Conservation (phyloP, 306 rosid species). For the Fragaria vesca region DNA sequence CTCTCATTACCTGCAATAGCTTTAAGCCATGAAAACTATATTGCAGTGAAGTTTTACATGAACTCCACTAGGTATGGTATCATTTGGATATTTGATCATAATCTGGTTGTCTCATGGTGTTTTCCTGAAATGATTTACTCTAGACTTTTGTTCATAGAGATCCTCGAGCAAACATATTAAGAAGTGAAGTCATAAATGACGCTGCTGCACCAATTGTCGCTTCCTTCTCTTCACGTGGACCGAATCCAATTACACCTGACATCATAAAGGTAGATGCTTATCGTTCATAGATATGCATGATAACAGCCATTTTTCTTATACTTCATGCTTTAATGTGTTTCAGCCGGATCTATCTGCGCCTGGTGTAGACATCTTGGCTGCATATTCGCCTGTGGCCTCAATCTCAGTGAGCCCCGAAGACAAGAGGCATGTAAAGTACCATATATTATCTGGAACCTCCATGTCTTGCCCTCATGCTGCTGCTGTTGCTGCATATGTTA, state of each 20-base stretch:
- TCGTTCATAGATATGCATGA: background rate
- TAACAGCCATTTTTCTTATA: background rate
- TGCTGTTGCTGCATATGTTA: slow-evolving; percentile 14
- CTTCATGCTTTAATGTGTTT: background rate
- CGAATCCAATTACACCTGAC: slow-evolving; percentile 23
- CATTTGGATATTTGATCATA: background rate
- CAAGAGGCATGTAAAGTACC: slow-evolving; percentile 17
- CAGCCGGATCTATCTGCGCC: slow-evolving; percentile 34
- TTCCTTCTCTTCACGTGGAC: slow-evolving; percentile 41
- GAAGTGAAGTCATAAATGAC: slow-evolving; percentile 27
- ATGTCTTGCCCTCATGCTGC: slow-evolving; percentile 44
- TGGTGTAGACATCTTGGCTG: slow-evolving; percentile 40
- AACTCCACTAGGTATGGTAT: background rate
- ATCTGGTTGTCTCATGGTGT: background rate
- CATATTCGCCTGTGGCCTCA: slow-evolving; percentile 16
- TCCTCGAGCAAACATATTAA: slow-evolving; percentile 27
- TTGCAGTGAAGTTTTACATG: background rate
- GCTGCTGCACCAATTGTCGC: slow-evolving; percentile 28
- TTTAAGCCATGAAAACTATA: background rate
- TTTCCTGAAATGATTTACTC: background rate
- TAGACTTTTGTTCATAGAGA: background rate
- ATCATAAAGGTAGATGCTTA: slow-evolving; percentile 23
- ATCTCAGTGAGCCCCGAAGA: background rate
- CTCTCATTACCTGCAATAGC: no score
- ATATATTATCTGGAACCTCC: slow-evolving; percentile 38